These are phyloP conservation scores for Glutinoglossum americanum DNA, from an alignment of 495 filamentous ascomycete species.

Conservation along the genomic window DNA sequence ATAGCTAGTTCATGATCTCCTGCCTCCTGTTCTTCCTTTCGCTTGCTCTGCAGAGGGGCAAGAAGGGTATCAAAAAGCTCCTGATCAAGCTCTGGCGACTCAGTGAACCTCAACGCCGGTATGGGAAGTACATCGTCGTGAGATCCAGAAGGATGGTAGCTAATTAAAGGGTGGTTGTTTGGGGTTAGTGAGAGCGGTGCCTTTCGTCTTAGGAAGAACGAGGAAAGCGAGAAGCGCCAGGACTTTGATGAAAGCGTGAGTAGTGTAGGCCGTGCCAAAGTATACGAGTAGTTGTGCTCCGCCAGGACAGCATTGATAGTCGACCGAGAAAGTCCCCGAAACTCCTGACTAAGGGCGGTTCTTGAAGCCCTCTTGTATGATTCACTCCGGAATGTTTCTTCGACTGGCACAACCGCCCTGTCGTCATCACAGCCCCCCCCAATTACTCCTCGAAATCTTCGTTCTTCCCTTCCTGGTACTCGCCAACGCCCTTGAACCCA, in stretches of 20 bases:
- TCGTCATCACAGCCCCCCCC: constrained; percentile 4
- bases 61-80: constrained; percentile 55
- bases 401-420: constrained; percentile 27
- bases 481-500: constrained; percentile 60
- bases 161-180: constrained; percentile 39
- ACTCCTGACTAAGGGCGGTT: constrained; percentile 44
- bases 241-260: constrained; percentile 54
- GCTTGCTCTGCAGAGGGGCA: constrained; percentile 32
- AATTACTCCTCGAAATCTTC: constrained; percentile 5
- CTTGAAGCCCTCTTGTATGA: constrained; percentile 56
- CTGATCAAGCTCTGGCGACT: constrained; percentile 52
- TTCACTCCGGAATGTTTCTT: constrained; percentile 52
- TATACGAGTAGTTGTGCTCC: constrained; percentile 76
- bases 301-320: constrained; percentile 75
- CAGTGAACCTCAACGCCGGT: constrained; percentile 47
- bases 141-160: constrained; percentile 34
- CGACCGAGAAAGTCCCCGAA: constrained; percentile 56
- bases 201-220: constrained; percentile 46
- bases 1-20: constrained; percentile 42
- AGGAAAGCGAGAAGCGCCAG: constrained; percentile 68
- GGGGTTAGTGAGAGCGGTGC: constrained; percentile 29
- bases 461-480: constrained; percentile 17
- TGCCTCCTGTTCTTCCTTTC: constrained; percentile 32
- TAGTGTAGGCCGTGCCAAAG: constrained; percentile 51
- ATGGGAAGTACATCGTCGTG: constrained; percentile 22